These are phyloP conservation scores for Phaseolus lunatus DNA, from an alignment of 306 rosid genomes.

Conservation along the genomic window DNA sequence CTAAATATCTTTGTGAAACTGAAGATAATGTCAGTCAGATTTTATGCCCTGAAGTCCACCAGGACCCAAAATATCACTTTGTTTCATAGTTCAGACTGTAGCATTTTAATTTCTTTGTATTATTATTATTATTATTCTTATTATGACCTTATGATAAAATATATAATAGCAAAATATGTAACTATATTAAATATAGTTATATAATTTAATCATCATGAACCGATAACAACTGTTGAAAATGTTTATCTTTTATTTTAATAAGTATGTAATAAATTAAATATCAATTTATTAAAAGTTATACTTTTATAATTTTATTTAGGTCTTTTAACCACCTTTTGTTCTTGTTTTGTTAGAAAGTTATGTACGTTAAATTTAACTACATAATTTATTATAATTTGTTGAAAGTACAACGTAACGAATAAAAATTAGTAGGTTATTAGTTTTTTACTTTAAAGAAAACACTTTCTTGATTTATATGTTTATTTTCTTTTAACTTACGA, in stretches of 20 bases:
- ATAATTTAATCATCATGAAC: too few relatives aligned
- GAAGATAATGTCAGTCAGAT: background rate
- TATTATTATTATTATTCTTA: too few relatives aligned
- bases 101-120: too few relatives aligned
- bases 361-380: background rate
- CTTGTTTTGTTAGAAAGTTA: background rate
- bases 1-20: slow-evolving; percentile 45
- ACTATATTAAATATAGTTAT: too few relatives aligned
- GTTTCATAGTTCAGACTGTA: too few relatives aligned
- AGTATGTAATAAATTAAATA: background rate
- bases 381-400: background rate
- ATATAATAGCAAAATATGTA: too few relatives aligned
- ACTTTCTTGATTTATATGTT: background rate
- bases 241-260: too few relatives aligned
- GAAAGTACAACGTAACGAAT: background rate
- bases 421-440: background rate
- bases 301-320: background rate
- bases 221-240: too few relatives aligned
- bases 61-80: slow-evolving; percentile 16
- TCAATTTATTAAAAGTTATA: background rate
- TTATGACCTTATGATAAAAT: too few relatives aligned
- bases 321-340: background rate
- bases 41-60: background rate
- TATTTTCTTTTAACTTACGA: too few relatives aligned
- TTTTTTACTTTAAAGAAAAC: background rate